phyloP scores from a whole-genome alignment of 306 rosid species.

The Sechiopsis laciniata region DNA sequence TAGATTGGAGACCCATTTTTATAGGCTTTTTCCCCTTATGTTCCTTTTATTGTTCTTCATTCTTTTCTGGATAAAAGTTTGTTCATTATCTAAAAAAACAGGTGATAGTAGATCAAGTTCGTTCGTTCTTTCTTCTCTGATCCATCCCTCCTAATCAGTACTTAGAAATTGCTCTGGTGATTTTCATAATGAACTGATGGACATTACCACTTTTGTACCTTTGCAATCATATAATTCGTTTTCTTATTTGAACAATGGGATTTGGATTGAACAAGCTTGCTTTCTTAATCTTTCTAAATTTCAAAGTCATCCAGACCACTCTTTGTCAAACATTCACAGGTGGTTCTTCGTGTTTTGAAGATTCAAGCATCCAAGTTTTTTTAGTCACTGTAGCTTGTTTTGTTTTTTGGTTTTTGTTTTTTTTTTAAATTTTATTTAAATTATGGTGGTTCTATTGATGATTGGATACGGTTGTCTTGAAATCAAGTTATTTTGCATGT shows the following conservation, averaged over 20 bases:
- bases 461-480: background rate
- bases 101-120: background rate
- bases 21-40: no score
- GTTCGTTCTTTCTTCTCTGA: background rate
- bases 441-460: background rate
- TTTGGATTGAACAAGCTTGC: background rate
- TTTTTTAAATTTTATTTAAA: no score
- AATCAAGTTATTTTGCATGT: conserved; percentile 9
- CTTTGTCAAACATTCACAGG: background rate
- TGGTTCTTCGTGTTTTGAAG: background rate
- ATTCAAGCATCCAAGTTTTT: background rate
- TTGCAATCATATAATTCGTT: background rate
- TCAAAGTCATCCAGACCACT: background rate
- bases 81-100: background rate
- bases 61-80: no score
- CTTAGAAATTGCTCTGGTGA: background rate
- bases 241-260: background rate
- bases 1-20: no score
- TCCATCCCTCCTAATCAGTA: background rate
- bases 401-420: background rate
- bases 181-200: background rate
- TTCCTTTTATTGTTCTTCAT: no score
- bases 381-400: background rate
- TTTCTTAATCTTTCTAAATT: background rate
- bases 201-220: background rate